These are phyloP conservation scores for Pseudoscleropodium purum DNA, from an alignment of 225 moss, liverwort and hornwort species.

Conservation along the genomic window DNA sequence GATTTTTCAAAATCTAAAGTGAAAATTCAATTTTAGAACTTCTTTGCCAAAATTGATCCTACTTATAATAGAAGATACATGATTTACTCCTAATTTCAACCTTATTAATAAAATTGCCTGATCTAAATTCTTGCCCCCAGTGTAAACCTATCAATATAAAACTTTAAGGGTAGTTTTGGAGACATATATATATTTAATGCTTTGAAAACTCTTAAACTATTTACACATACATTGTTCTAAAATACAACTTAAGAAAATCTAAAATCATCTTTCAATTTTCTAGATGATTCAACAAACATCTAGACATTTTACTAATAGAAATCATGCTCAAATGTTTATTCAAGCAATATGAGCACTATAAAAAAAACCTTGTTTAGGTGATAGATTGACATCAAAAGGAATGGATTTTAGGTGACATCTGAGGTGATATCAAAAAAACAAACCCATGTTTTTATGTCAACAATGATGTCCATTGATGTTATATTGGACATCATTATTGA, in stretches of 20 bases:
- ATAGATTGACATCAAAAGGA: too few species aligned
- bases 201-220: background rate
- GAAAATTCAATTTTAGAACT: background rate
- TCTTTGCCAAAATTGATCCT: background rate
- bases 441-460: too few species aligned
- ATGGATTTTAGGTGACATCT: too few species aligned
- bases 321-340: background rate
- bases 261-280: background rate
- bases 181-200: background rate
- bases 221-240: background rate
- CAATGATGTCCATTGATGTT: too few species aligned
- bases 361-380: too few species aligned
- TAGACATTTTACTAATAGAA: background rate
- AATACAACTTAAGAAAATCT: background rate
- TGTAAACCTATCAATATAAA: background rate
- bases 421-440: too few species aligned
- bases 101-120: rapidly evolving
- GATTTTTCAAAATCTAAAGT: background rate
- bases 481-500: too few species aligned
- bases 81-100: too few species aligned
- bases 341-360: rapidly evolving
- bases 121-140: background rate
- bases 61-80: background rate
- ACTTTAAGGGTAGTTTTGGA: background rate
- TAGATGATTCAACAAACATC: background rate